A percentile compares a stretch with the other conserved stretches of the same genome.
Evolutionary conservation across 495 filamentous ascomycete species (phyloP).

Genomic region (Hypoxylon trugodes): DNA sequence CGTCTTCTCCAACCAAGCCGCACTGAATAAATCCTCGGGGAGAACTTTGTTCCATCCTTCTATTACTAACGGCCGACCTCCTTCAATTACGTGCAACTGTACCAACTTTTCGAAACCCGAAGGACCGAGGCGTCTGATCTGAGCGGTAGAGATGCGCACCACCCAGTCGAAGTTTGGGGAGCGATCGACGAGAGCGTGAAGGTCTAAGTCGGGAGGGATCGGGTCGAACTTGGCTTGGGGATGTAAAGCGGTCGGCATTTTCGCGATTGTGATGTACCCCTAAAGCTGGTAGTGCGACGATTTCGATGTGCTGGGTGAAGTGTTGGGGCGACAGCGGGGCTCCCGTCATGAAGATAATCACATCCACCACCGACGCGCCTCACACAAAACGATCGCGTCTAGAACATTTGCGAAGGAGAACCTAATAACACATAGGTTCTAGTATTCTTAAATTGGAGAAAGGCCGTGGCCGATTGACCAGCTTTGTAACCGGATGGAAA

Average conservation of each 20-base stretch:
- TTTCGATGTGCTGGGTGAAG: background rate
- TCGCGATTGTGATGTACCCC: slow-evolving; percentile 14
- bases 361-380: slow-evolving; percentile 11
- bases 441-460: too few relatives aligned
- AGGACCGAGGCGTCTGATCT: slow-evolving; percentile 74
- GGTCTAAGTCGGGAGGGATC: slow-evolving; percentile 82
- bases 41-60: slow-evolving; percentile 81
- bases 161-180: slow-evolving; percentile 87
- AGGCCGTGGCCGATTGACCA: too few relatives aligned
- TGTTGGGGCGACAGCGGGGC: slow-evolving; percentile 15
- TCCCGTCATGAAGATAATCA: slow-evolving; percentile 21
- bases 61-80: slow-evolving; percentile 85
- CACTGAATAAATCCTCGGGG: slow-evolving; percentile 74
- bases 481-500: too few relatives aligned
- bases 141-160: slow-evolving; percentile 73
- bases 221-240: slow-evolving; percentile 81
- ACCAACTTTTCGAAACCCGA: slow-evolving; percentile 84
- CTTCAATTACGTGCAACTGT: slow-evolving; percentile 77
- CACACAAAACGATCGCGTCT: background rate
- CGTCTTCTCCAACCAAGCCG: slow-evolving; percentile 77
- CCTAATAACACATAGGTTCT: too few relatives aligned
- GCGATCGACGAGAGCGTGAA: slow-evolving; percentile 73
- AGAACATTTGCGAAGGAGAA: background rate
- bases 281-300: background rate
- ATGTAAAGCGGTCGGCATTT: slow-evolving; percentile 74